A percentile compares a stretch with the other conserved stretches of the same genome.
Evolutionary conservation across 169 alveolate species (phyloP).

Genomic region (Eimeria falciformis): DNA sequence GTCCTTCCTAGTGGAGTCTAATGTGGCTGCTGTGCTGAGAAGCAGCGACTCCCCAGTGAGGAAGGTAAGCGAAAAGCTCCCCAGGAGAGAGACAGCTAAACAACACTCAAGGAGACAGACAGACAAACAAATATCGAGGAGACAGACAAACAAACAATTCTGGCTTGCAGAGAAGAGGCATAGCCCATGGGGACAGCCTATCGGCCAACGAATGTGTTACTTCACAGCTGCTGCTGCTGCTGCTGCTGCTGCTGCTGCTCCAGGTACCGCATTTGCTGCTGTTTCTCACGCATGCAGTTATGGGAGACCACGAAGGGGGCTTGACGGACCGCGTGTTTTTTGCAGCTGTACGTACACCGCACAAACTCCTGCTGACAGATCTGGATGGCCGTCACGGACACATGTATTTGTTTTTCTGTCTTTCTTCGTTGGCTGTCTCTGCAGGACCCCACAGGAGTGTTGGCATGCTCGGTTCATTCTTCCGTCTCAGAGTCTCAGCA

Average conservation of each 20-base stretch:
- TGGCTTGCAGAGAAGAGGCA: too few species aligned
- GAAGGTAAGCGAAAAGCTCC: background rate
- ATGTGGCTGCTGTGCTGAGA: slow-evolving; percentile 12
- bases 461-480: slow-evolving; percentile 7
- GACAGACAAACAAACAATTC: too few species aligned
- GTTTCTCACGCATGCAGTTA: background rate
- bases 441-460: slow-evolving; percentile 16
- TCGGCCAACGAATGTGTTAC: too few species aligned
- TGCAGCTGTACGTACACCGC: slow-evolving; percentile 6
- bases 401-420: background rate
- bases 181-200: too few species aligned
- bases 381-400: too few species aligned
- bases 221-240: too few species aligned
- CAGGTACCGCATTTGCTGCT: slow-evolving; percentile 30
- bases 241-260: slow-evolving; percentile 15
- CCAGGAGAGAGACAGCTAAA: too few species aligned
- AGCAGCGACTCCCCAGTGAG: background rate
- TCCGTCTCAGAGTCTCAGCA: slow-evolving; percentile 15
- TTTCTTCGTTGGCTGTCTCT: background rate
- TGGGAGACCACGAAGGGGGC: slow-evolving; percentile 8
- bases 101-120: background rate
- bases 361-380: background rate
- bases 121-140: background rate
- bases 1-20: background rate
- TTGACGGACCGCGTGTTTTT: background rate